phyloP scores from a whole-genome alignment of 768 basidiomycete genomes.

The Tremella mesenterica region DNA sequence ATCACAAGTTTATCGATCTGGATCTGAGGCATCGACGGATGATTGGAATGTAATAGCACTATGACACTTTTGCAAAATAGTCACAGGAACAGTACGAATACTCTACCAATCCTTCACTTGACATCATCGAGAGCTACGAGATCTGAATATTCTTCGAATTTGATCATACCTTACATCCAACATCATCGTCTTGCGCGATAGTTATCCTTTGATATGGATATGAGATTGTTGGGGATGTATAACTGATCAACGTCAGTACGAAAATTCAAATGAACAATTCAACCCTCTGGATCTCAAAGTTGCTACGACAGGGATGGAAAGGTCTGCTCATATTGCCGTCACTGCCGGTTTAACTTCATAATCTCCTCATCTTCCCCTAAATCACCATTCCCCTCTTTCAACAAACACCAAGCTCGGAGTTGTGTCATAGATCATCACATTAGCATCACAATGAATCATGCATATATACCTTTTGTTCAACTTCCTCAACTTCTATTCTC shows the following conservation, averaged over 20 bases:
- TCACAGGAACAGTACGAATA: too few relatives aligned
- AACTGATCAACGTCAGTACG: conserved; percentile 23
- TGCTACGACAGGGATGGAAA: conserved; percentile 36
- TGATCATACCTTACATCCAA: background rate
- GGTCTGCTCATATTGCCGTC: conserved; percentile 28
- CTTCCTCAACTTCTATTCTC: too few relatives aligned
- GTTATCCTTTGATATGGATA: background rate
- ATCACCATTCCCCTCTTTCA: background rate
- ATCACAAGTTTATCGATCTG: background rate
- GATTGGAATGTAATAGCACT: too few relatives aligned
- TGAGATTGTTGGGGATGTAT: too few relatives aligned
- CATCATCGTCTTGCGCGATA: background rate
- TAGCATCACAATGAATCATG: background rate
- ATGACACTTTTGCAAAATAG: too few relatives aligned
- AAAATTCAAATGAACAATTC: conserved; percentile 39
- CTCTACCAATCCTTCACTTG: too few relatives aligned
- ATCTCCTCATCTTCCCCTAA: background rate
- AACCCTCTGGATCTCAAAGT: conserved; percentile 34
- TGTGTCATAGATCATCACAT: too few relatives aligned
- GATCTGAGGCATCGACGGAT: background rate
- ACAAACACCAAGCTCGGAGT: background rate
- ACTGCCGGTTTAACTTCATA: conserved; percentile 16
- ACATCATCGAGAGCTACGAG: too few relatives aligned
- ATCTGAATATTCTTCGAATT: too few relatives aligned
- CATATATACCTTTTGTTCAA: background rate